These are phyloP conservation scores for Brasenia schreberi DNA, from an alignment of 164 flowering plant genomes.

Conservation along the genomic window DNA sequence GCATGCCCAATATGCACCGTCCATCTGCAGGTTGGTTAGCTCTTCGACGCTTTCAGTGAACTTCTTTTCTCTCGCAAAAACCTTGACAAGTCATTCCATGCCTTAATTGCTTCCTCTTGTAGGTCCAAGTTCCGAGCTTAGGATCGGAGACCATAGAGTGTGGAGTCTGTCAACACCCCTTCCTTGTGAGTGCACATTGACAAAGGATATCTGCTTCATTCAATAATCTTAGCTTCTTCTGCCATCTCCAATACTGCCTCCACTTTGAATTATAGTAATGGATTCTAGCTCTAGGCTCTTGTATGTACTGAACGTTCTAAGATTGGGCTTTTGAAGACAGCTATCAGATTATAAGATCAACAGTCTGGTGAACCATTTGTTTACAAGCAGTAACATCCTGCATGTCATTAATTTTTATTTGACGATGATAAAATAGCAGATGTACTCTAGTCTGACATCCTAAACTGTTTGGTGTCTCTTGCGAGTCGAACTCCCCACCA, in stretches of 20 bases:
- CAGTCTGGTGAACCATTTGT: too few species aligned
- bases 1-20: slow-evolving; percentile 96
- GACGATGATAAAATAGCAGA: too few species aligned
- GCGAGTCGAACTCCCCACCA: too few species aligned
- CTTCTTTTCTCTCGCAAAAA: neutral
- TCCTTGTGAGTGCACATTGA: slow-evolving; percentile 84
- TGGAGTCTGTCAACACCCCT: slow-evolving; percentile 94
- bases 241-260: neutral
- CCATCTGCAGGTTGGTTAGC: slow-evolving; percentile 67
- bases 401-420: too few species aligned
- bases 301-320: too few species aligned
- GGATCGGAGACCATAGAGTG: slow-evolving; percentile 98
- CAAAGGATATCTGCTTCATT: neutral
- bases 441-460: too few species aligned
- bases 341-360: too few species aligned
- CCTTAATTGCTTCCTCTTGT: neutral
- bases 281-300: neutral
- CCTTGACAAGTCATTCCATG: neutral
- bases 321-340: too few species aligned
- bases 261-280: neutral
- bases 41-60: neutral
- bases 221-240: neutral
- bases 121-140: slow-evolving; percentile 78
- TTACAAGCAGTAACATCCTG: too few species aligned
- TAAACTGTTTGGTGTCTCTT: too few species aligned